phyloP scores from a whole-genome alignment of 129 eudicot species.

The Solidago caesia region DNA sequence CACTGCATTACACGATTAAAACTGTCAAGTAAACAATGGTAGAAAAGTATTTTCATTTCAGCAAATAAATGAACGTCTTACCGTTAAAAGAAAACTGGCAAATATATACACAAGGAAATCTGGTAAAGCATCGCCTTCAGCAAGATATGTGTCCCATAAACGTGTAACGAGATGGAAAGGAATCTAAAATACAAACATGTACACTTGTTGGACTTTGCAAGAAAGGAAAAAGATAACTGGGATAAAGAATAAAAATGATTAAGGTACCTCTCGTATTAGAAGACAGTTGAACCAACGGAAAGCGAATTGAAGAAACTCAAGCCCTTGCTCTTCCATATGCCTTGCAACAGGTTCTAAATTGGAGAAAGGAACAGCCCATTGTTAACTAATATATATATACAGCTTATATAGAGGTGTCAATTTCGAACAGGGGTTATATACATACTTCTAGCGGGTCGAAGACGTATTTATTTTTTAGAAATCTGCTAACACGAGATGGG shows the following conservation, averaged over 20 bases:
- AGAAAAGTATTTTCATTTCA: neutral
- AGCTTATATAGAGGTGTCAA: too few species aligned
- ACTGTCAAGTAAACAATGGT: constrained; percentile 1
- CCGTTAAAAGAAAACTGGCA: constrained; percentile 91
- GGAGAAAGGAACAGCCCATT: too few species aligned
- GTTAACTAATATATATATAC: too few species aligned
- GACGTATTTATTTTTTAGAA: neutral
- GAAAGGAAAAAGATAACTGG: neutral
- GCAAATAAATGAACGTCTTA: constrained; percentile 30
- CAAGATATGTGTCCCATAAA: constrained; percentile 99
- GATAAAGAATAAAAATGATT: constrained; percentile 4
- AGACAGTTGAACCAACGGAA: constrained; percentile 99
- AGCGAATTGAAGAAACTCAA: constrained; percentile 98
- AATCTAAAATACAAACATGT: constrained; percentile 39
- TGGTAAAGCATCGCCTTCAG: constrained; percentile 97
- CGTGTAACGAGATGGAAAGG: constrained; percentile 91
- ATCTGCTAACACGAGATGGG: neutral
- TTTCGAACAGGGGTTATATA: too few species aligned
- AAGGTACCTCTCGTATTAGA: constrained; percentile 85
- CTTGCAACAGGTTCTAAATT: constrained; percentile 74
- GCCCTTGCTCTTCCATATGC: constrained; percentile 98
- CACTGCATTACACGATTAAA: constrained; percentile 52
- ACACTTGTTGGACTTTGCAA: constrained; percentile 16
- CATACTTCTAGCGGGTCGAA: neutral
- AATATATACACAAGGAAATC: constrained; percentile 89